Evolutionary conservation across 2,329 filamentous ascomycete species (phyloP).

Genomic region (Microsporum canis): DNA sequence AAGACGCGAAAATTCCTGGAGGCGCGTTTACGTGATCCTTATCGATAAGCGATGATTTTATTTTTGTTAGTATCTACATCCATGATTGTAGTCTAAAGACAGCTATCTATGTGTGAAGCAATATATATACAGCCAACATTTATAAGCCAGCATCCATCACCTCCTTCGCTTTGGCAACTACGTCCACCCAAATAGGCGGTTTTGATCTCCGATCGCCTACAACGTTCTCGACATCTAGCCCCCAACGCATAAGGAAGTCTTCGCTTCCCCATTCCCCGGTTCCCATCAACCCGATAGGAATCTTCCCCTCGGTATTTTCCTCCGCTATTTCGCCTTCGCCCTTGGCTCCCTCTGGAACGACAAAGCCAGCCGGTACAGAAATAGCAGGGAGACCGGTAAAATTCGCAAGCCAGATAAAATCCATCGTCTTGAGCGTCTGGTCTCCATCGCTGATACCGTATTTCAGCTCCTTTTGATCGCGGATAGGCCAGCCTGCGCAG

Average conservation of each 20-base stretch:
- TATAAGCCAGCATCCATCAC: constrained; percentile 3
- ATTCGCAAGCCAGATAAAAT: constrained; percentile 70
- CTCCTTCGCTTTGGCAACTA: constrained; percentile 29
- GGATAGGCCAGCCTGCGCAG: constrained; percentile 56
- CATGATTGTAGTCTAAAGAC: not conserved
- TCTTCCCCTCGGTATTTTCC: constrained; percentile 28
- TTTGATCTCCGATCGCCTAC: constrained; percentile 24
- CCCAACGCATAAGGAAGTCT: constrained; percentile 40
- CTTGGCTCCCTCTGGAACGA: constrained; percentile 21
- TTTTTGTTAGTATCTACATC: not conserved
- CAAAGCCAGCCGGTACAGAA: constrained; percentile 59
- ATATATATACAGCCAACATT: not conserved
- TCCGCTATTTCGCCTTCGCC: constrained; percentile 19
- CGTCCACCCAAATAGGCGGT: constrained; percentile 38
- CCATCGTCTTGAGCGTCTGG: constrained; percentile 57
- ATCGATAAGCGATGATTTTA: not conserved
- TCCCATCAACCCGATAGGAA: constrained; percentile 46
- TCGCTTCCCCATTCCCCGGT: constrained; percentile 46
- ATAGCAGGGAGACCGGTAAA: constrained; percentile 61
- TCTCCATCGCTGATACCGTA: constrained; percentile 59
- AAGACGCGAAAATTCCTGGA: not conserved
- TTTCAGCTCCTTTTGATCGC: constrained; percentile 44
- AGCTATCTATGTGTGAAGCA: not conserved
- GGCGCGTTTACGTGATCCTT: not conserved
- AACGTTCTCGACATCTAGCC: constrained; percentile 36